Evolutionary conservation across 208 protist genomes (phyloP).

Genomic region (Leishmania tarentolae): DNA sequence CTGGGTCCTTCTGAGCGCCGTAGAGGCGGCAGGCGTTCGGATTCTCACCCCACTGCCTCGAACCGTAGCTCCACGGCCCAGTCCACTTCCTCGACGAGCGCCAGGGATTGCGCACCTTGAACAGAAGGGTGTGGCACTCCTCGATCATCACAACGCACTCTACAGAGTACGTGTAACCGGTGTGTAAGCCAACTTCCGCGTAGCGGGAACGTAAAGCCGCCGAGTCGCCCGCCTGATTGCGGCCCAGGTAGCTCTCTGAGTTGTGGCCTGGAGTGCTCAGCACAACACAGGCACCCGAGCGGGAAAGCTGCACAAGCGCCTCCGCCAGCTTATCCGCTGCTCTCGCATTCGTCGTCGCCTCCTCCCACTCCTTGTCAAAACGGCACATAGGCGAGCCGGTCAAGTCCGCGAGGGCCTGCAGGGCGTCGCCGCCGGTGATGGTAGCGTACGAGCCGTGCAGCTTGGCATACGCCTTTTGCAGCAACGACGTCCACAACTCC

Average conservation of each 20-base stretch:
- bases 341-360: slow-evolving; percentile 10
- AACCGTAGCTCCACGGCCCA: slow-evolving; percentile 29
- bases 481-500: slow-evolving; percentile 72
- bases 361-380: slow-evolving; percentile 57
- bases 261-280: slow-evolving; percentile 55
- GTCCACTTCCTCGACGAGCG: slow-evolving; percentile 19
- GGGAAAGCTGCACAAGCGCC: slow-evolving; percentile 15
- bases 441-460: slow-evolving; percentile 74
- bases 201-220: slow-evolving; percentile 28
- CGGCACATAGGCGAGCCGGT: slow-evolving; percentile 47
- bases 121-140: slow-evolving; percentile 17
- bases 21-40: slow-evolving; percentile 23
- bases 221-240: slow-evolving; percentile 12
- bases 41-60: slow-evolving; percentile 23
- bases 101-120: slow-evolving; percentile 61
- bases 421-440: slow-evolving; percentile 62
- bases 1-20: slow-evolving; percentile 10
- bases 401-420: slow-evolving; percentile 68
- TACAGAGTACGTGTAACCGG: slow-evolving; percentile 51
- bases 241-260: slow-evolving; percentile 34
- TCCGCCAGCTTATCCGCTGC: slow-evolving; percentile 18
- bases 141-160: slow-evolving; percentile 25
- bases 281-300: slow-evolving; percentile 27
- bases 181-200: slow-evolving; percentile 26
- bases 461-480: slow-evolving; percentile 91